Conservation (phyloP, 2,329 filamentous ascomycete species). For the Amauroascus verrucosus region DNA sequence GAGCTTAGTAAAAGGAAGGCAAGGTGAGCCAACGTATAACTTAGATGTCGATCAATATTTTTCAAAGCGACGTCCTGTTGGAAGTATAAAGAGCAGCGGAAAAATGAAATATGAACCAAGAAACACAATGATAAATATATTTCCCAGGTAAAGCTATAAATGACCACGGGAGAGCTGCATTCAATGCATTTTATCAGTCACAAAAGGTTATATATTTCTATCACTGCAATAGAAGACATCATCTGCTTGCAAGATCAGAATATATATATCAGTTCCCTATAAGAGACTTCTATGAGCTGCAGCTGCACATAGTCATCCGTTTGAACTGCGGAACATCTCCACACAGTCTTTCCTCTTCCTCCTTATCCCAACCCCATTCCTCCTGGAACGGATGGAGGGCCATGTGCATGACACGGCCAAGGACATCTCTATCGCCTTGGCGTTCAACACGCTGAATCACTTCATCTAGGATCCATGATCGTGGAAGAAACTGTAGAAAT, state of each 20-base stretch:
- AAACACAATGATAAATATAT: neutral
- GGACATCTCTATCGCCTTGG: slow-evolving; percentile 65
- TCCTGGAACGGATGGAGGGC: slow-evolving; percentile 76
- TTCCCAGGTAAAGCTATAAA: no score
- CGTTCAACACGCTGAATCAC: slow-evolving; percentile 82
- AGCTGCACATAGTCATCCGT: slow-evolving; percentile 86
- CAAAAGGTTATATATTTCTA: no score
- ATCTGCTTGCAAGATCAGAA: neutral
- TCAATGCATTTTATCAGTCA: no score
- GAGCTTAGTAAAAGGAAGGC: no score
- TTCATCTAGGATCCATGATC: slow-evolving; percentile 88
- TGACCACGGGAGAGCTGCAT: no score
- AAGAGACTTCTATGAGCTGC: slow-evolving; percentile 57
- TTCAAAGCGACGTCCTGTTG: neutral
- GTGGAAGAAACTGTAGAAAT: slow-evolving; percentile 58
- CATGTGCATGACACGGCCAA: slow-evolving; percentile 72
- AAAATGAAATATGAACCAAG: neutral
- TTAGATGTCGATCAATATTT: no score
- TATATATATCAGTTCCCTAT: neutral
- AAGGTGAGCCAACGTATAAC: no score
- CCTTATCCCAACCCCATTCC: slow-evolving; percentile 47
- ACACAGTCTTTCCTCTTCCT: slow-evolving; percentile 73
- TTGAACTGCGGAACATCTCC: slow-evolving; percentile 70
- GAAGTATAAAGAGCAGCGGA: neutral
- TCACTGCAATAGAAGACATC: neutral